phyloP scores from a whole-genome alignment of 306 rosid species.

The Astragalus glycyphyllos region DNA sequence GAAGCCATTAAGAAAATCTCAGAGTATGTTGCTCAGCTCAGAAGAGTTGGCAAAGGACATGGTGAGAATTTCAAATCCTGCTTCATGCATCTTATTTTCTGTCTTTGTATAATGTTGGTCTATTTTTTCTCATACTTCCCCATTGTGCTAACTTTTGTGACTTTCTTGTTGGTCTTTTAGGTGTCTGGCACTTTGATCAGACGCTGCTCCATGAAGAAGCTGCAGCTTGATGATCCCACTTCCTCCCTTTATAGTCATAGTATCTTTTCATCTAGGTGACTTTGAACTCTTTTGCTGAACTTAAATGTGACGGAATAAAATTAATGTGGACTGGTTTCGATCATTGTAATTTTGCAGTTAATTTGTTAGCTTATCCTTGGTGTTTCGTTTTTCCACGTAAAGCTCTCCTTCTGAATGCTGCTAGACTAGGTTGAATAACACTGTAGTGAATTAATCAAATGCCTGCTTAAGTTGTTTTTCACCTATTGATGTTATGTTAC shows the following conservation, averaged over 20 bases:
- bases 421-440: not conserved
- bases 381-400: not conserved
- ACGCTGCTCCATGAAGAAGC: constrained; percentile 58
- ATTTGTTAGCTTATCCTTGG: not conserved
- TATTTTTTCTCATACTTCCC: not conserved
- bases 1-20: constrained; percentile 86
- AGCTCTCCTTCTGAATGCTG: not conserved
- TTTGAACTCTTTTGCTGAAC: constrained; percentile 7
- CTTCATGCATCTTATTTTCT: constrained; percentile 1
- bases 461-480: not conserved
- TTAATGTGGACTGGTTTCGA: constrained; percentile 18
- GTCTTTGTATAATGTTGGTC: not conserved
- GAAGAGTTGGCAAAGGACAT: constrained; percentile 94
- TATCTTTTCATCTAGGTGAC: constrained; percentile 24
- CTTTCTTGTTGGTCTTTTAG: constrained; percentile 51
- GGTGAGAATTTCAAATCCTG: constrained; percentile 55
- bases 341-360: constrained; percentile 15
- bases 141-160: constrained; percentile 1
- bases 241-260: not conserved
- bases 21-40: constrained; percentile 93
- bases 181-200: constrained; percentile 99
- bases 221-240: constrained; percentile 44
- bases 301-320: constrained; percentile 13
- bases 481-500: not conserved
- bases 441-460: not conserved